Conservation (phyloP, 345 rosid genomes). For the Laguncularia racemosa region DNA sequence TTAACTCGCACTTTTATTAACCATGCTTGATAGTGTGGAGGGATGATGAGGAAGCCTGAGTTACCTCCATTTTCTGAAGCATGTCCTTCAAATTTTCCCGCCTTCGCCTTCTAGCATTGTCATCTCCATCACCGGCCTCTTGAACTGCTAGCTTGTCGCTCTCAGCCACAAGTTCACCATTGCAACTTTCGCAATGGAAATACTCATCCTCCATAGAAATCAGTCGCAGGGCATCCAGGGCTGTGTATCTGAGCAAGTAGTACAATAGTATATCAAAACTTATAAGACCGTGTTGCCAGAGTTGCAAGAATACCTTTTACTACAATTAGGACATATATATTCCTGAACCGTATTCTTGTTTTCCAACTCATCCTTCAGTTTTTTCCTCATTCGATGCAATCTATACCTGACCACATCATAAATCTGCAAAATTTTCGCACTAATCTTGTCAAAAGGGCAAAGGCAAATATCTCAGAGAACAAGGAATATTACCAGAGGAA, state of each 20-base stretch:
- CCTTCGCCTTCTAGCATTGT: slow-evolving; percentile 72
- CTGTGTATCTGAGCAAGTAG: slow-evolving; percentile 49
- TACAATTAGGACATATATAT: slow-evolving; percentile 85
- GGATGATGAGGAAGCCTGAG: background rate
- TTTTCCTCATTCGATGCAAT: slow-evolving; percentile 68
- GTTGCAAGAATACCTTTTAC: slow-evolving; percentile 39
- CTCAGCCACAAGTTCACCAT: slow-evolving; percentile 88
- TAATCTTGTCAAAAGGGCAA: background rate
- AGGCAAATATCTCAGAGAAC: background rate
- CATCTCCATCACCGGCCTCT: slow-evolving; percentile 90
- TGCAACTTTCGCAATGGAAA: slow-evolving; percentile 86
- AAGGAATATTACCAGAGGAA: background rate
- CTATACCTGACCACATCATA: slow-evolving; percentile 73
- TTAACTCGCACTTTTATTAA: too few relatives aligned
- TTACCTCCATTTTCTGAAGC: slow-evolving; percentile 77
- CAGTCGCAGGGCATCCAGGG: slow-evolving; percentile 75
- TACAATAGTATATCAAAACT: slow-evolving; percentile 10
- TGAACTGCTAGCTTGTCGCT: slow-evolving; percentile 74
- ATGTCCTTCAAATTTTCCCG: slow-evolving; percentile 67
- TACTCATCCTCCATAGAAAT: slow-evolving; percentile 58
- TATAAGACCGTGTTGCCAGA: background rate
- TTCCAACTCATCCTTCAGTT: slow-evolving; percentile 75
- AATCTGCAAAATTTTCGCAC: slow-evolving; percentile 39
- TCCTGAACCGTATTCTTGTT: slow-evolving; percentile 85
- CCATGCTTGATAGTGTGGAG: background rate